Evolutionary conservation across 2,329 filamentous ascomycete genomes (phyloP).

Genomic region (Raffaelea arxii): DNA sequence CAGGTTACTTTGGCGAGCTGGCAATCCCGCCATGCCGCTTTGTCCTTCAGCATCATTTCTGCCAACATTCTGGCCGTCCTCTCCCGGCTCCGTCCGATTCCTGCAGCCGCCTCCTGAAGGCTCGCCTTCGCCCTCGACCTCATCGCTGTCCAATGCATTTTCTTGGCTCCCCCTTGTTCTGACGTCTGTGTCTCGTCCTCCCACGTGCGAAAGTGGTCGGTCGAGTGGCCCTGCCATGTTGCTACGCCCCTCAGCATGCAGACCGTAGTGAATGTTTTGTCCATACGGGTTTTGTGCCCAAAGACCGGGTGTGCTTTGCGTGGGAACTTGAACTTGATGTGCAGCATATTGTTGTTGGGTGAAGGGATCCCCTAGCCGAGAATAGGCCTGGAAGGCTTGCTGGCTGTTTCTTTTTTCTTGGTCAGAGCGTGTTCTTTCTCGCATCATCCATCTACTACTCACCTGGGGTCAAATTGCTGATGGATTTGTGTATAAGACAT

Average conservation of each 20-base stretch:
- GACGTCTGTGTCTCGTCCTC: conserved; percentile 57
- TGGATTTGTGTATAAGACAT: neutral
- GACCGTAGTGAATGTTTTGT: conserved; percentile 60
- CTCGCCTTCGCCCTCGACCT: neutral
- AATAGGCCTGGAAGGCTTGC: conserved; percentile 66
- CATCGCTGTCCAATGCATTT: conserved; percentile 10
- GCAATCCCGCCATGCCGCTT: neutral
- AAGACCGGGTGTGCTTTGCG: conserved; percentile 62
- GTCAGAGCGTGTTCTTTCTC: neutral
- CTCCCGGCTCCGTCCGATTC: neutral
- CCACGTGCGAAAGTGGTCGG: too few relatives aligned
- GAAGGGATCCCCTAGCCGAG: conserved; percentile 72
- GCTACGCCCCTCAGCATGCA: conserved; percentile 30
- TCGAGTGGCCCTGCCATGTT: conserved; percentile 65
- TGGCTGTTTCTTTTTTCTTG: conserved; percentile 19
- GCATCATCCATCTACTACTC: neutral
- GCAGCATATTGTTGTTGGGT: conserved; percentile 64
- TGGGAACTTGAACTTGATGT: conserved; percentile 58
- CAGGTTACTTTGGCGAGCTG: too few relatives aligned
- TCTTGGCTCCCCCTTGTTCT: conserved; percentile 59
- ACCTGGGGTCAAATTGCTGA: neutral
- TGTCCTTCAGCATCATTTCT: neutral
- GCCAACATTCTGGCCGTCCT: neutral
- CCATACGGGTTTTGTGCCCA: conserved; percentile 68
- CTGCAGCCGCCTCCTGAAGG: neutral